These are phyloP conservation scores for Aaosphaeria arxii DNA, from an alignment of 2,329 filamentous ascomycete genomes.

Conservation along the genomic window DNA sequence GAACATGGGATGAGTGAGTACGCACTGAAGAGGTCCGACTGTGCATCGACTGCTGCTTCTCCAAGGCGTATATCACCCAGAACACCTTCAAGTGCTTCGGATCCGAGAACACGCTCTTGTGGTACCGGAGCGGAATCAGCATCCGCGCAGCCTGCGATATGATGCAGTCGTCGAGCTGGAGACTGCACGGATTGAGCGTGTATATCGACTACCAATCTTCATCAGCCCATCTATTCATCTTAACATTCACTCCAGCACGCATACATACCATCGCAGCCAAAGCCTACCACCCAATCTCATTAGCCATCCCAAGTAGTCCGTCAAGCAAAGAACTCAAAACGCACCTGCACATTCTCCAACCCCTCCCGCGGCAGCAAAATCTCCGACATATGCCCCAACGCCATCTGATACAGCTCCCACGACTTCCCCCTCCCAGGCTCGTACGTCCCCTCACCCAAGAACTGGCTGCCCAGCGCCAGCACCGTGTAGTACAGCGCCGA, in stretches of 20 bases:
- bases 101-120: not conserved
- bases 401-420: not conserved
- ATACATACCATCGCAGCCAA: not conserved
- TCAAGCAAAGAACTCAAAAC: not conserved
- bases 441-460: not conserved
- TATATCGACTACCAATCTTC: not conserved
- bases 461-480: not conserved
- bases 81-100: not conserved
- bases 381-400: not conserved
- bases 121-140: not conserved
- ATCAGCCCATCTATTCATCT: too few species aligned
- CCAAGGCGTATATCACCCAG: not conserved
- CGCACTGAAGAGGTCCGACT: not conserved
- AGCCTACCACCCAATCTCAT: not conserved
- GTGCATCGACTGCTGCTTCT: not conserved
- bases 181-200: not conserved
- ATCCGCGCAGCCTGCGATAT: not conserved
- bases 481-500: not conserved
- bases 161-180: not conserved
- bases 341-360: not conserved
- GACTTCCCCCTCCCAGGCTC: not conserved
- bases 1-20: not conserved
- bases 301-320: not conserved
- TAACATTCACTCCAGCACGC: too few species aligned
- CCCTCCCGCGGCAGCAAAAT: not conserved